These are phyloP conservation scores for Rhynchospora breviuscula DNA, from an alignment of 176 grass and related monocot species.

Conservation along the genomic window DNA sequence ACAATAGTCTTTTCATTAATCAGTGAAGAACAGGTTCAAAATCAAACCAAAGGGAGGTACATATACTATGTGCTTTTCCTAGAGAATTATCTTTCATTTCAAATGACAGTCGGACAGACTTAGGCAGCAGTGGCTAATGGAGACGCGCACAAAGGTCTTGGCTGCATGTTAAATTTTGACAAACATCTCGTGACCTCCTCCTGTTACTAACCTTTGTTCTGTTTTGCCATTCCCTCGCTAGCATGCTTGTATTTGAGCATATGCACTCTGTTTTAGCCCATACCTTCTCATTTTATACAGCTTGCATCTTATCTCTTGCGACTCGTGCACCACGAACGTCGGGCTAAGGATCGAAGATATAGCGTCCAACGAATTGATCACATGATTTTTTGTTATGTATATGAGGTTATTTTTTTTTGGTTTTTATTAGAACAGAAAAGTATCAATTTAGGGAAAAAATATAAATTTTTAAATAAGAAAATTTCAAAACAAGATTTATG, in stretches of 20 bases:
- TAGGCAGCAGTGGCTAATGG: not conserved
- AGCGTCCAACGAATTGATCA: not conserved
- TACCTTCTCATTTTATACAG: not conserved
- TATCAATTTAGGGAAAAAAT: too few species aligned
- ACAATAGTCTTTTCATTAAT: too few species aligned
- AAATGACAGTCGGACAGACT: not conserved
- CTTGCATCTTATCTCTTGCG: not conserved
- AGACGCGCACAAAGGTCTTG: not conserved
- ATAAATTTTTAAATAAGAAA: too few species aligned
- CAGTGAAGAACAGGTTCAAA: not conserved
- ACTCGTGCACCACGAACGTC: not conserved
- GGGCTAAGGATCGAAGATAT: not conserved
- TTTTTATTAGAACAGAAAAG: too few species aligned
- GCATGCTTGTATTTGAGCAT: not conserved
- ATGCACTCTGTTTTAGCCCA: not conserved
- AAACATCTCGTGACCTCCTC: constrained; percentile 19
- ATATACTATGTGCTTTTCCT: not conserved
- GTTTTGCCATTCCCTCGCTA: constrained; percentile 4
- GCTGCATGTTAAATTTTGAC: constrained; percentile 16
- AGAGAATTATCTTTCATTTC: not conserved
- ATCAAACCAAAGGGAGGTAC: not conserved
- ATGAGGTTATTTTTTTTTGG: too few species aligned
- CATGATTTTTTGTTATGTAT: not conserved
- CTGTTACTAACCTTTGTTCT: constrained; percentile 21
- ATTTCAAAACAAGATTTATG: too few species aligned